Percentiles rank a stretch among this genome's conserved stretches.
These are phyloP conservation scores for Meripilus lineatus DNA, from an alignment of 1,284 basidiomycete species.

Conservation along the genomic window DNA sequence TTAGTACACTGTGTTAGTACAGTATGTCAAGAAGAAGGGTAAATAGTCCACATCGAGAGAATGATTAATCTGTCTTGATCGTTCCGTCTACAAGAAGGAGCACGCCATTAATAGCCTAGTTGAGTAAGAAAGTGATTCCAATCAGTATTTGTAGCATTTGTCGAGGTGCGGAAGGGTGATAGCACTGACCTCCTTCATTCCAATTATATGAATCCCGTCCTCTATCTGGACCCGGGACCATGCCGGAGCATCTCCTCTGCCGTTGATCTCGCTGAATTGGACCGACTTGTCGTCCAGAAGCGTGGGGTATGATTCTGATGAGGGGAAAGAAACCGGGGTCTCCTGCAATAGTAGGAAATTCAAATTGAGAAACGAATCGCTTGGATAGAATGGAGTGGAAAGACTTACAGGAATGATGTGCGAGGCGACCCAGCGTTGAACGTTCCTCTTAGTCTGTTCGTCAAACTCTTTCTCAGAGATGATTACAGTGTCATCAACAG, in stretches of 20 bases:
- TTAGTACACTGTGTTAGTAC: too few relatives aligned
- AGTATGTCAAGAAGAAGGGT: too few relatives aligned
- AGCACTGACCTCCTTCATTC: constrained; percentile 50
- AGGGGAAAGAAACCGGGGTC: constrained; percentile 37
- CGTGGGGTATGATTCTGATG: constrained; percentile 37
- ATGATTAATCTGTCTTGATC: constrained; percentile 32
- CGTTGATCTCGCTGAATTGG: constrained; percentile 38
- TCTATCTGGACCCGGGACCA: constrained; percentile 58
- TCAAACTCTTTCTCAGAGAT: constrained; percentile 65
- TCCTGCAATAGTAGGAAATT: constrained; percentile 26
- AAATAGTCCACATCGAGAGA: too few relatives aligned
- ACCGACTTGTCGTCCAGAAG: constrained; percentile 52
- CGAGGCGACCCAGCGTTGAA: constrained; percentile 66
- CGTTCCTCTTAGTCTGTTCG: constrained; percentile 49
- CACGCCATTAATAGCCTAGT: constrained; percentile 63
- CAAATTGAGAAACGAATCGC: constrained; percentile 1
- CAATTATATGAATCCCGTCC: constrained; percentile 45
- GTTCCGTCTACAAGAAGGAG: constrained; percentile 70
- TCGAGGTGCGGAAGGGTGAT: neutral
- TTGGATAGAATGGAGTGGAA: constrained; percentile 1
- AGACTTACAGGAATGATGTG: constrained; percentile 69
- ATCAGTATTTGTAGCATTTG: neutral
- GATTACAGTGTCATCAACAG: constrained; percentile 38
- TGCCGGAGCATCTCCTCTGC: constrained; percentile 34
- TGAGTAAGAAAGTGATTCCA: constrained; percentile 4